These are phyloP conservation scores for Penicillium parvum DNA, from an alignment of 495 filamentous ascomycete species.

Conservation along the genomic window DNA sequence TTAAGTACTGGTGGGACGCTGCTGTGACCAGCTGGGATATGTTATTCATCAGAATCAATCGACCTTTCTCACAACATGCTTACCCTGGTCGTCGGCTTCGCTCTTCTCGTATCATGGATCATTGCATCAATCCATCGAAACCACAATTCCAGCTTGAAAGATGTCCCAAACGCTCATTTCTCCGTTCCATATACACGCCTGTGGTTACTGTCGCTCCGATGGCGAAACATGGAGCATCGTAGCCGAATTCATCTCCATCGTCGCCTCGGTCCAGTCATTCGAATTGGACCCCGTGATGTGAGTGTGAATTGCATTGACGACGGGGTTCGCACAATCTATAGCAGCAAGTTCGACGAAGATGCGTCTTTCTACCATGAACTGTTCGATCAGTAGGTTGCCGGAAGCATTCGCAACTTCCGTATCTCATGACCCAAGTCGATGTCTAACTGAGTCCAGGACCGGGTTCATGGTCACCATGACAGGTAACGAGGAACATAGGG, in stretches of 20 bases:
- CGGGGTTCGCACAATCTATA: slow-evolving; percentile 2
- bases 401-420: not conserved
- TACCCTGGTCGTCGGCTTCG: not conserved
- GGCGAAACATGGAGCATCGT: slow-evolving; percentile 2
- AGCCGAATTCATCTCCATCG: slow-evolving; percentile 2
- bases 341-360: slow-evolving; percentile 2
- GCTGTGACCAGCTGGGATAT: not conserved
- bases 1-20: not conserved
- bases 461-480: not conserved
- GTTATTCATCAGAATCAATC: not conserved
- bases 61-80: not conserved
- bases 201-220: not conserved
- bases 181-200: not conserved
- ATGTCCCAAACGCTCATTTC: not conserved
- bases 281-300: slow-evolving; percentile 1
- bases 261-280: slow-evolving; percentile 2
- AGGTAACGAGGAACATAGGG: not conserved
- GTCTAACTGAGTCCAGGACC: not conserved
- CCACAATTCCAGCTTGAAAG: not conserved
- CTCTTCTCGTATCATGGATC: not conserved
- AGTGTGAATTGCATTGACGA: slow-evolving; percentile 1
- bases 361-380: slow-evolving; percentile 1
- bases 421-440: not conserved
- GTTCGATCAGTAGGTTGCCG: slow-evolving; percentile 1
- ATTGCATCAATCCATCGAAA: not conserved